phyloP scores from a whole-genome alignment of 148 eudicot genomes.

The Camellia sinensis region DNA sequence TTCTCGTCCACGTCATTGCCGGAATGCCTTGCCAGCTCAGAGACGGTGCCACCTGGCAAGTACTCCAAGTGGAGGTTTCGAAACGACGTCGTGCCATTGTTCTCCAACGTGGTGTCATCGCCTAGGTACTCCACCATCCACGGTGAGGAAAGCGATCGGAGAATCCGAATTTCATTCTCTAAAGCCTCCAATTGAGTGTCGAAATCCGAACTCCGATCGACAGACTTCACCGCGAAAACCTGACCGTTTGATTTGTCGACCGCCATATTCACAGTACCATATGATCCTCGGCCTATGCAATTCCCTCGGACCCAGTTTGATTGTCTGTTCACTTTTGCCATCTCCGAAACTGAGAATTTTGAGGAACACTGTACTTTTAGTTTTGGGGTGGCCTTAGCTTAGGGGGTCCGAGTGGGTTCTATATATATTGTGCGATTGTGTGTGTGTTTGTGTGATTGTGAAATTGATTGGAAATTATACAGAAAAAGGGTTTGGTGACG shows the following conservation, averaged over 20 bases:
- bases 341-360: background rate
- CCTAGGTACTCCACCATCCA: slow-evolving; percentile 52
- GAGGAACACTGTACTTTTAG: background rate
- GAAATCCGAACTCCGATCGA: slow-evolving; percentile 14
- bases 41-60: slow-evolving; percentile 50
- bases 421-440: background rate
- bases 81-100: background rate
- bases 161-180: slow-evolving; percentile 58
- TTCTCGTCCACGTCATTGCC: slow-evolving; percentile 39
- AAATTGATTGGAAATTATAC: slow-evolving; percentile 3
- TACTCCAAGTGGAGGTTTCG: slow-evolving; percentile 69
- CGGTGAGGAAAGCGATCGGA: slow-evolving; percentile 50
- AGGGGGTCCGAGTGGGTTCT: background rate
- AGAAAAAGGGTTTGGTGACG: slow-evolving; percentile 15
- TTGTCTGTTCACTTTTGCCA: slow-evolving; percentile 11
- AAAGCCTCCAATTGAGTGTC: slow-evolving; percentile 35
- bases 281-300: slow-evolving; percentile 64
- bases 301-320: slow-evolving; percentile 42
- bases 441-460: background rate
- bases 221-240: slow-evolving; percentile 71
- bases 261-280: slow-evolving; percentile 52
- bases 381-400: slow-evolving; percentile 3
- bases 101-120: slow-evolving; percentile 42
- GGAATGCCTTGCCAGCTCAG: slow-evolving; percentile 32
- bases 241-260: slow-evolving; percentile 33